Conservation (phyloP, 768 basidiomycete genomes). For the Phaffia australis region DNA sequence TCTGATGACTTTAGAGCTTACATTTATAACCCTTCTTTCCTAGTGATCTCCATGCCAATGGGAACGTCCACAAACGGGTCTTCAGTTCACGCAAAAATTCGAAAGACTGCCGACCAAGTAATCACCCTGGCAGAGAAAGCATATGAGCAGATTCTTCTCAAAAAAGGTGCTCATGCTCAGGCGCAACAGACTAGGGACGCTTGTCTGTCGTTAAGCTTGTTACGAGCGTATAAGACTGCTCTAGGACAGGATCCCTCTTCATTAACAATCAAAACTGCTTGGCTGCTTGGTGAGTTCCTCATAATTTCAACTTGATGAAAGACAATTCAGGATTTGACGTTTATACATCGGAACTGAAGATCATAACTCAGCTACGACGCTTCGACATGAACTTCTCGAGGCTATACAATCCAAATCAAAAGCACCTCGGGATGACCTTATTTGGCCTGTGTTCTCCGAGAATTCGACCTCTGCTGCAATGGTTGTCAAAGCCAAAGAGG, state of each 20-base stretch:
- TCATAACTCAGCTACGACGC: slow-evolving; percentile 59
- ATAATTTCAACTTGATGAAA: neutral
- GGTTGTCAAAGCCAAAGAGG: slow-evolving; percentile 36
- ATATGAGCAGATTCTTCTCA: slow-evolving; percentile 55
- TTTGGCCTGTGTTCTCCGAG: slow-evolving; percentile 54
- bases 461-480: slow-evolving; percentile 27
- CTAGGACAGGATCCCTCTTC: slow-evolving; percentile 52
- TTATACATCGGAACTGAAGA: slow-evolving; percentile 44
- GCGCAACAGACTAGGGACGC: slow-evolving; percentile 66
- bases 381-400: slow-evolving; percentile 77
- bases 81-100: slow-evolving; percentile 42
- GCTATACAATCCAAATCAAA: slow-evolving; percentile 62
- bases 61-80: slow-evolving; percentile 50
- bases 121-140: slow-evolving; percentile 59
- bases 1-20: neutral
- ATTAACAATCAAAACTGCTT: slow-evolving; percentile 50
- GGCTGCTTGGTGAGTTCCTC: slow-evolving; percentile 47
- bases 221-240: slow-evolving; percentile 67
- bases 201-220: slow-evolving; percentile 55
- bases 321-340: slow-evolving; percentile 37
- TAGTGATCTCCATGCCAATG: slow-evolving; percentile 76
- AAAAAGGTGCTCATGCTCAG: slow-evolving; percentile 50
- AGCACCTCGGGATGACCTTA: slow-evolving; percentile 50
- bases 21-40: neutral
- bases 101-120: slow-evolving; percentile 50